Evolutionary conservation across 768 basidiomycete genomes (phyloP).

Genomic region (Gautieria morchelliformis): DNA sequence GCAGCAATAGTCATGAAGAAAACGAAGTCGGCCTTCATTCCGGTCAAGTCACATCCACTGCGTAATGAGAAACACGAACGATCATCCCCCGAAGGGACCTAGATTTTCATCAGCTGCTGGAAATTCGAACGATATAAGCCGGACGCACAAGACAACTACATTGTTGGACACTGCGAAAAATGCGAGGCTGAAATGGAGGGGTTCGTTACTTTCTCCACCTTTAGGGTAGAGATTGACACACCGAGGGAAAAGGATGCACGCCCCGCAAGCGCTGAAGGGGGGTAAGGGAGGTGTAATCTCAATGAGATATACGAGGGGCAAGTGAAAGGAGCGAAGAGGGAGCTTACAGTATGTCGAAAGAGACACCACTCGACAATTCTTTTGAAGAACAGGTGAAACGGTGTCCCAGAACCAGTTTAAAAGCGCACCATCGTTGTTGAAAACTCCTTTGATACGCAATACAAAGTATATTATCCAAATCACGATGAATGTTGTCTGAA

Average conservation of each 20-base stretch:
- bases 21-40: slow-evolving; percentile 42
- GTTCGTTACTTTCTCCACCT: background rate
- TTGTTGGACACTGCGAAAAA: slow-evolving; percentile 77
- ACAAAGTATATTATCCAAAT: slow-evolving; percentile 61
- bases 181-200: slow-evolving; percentile 40
- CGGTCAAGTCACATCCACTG: background rate
- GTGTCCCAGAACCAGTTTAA: background rate
- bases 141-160: slow-evolving; percentile 61
- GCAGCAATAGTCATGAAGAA: slow-evolving; percentile 72
- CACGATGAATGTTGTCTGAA: slow-evolving; percentile 47
- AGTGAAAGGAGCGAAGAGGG: background rate
- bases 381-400: slow-evolving; percentile 19
- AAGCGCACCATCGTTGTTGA: slow-evolving; percentile 38
- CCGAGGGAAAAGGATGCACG: slow-evolving; percentile 81
- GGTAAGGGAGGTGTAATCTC: background rate
- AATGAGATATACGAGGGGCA: background rate
- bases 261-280: slow-evolving; percentile 53
- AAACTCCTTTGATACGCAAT: slow-evolving; percentile 56
- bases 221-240: slow-evolving; percentile 17
- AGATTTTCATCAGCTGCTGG: background rate
- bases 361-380: slow-evolving; percentile 26
- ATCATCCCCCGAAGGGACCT: slow-evolving; percentile 81
- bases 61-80: slow-evolving; percentile 11
- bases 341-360: slow-evolving; percentile 61
- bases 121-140: background rate